phyloP scores from a whole-genome alignment of 2,329 filamentous ascomycete species.

The Cladosporium sp. region DNA sequence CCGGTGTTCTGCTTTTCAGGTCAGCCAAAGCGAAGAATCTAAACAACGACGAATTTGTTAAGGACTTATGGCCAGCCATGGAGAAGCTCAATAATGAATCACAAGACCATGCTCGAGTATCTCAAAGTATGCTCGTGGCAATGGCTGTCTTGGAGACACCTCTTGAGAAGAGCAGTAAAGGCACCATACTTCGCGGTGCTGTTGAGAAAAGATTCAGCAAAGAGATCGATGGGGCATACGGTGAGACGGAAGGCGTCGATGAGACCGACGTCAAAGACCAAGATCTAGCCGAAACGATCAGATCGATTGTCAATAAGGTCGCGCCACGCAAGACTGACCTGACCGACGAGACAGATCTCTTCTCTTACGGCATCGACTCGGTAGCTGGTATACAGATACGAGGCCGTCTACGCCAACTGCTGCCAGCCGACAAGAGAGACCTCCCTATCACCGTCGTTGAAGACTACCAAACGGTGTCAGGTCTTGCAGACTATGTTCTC shows the following conservation, averaged over 20 bases:
- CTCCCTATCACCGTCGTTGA: conserved; percentile 58
- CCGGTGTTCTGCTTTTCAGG: conserved; percentile 55
- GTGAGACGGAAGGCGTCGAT: conserved; percentile 18
- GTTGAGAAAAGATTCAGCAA: conserved; percentile 49
- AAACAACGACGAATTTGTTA: conserved; percentile 38
- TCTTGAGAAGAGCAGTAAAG: conserved; percentile 61
- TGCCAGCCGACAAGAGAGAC: conserved; percentile 30
- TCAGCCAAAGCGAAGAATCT: conserved; percentile 24
- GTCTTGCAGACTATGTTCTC: conserved; percentile 36
- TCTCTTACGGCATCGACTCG: conserved; percentile 58
- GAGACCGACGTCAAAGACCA: conserved; percentile 27
- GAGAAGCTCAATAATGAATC: conserved; percentile 46
- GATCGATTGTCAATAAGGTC: conserved; percentile 20
- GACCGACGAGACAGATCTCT: conserved; percentile 48
- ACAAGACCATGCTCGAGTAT: conserved; percentile 50
- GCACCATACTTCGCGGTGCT: conserved; percentile 51
- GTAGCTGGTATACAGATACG: conserved; percentile 53
- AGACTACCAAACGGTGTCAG: conserved; percentile 52
- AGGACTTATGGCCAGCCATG: conserved; percentile 41
- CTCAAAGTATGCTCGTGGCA: conserved; percentile 48
- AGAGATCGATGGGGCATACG: conserved; percentile 47
- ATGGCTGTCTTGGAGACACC: conserved; percentile 34
- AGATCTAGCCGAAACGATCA: conserved; percentile 32
- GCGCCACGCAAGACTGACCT: conserved; percentile 17
- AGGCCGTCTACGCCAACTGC: conserved; percentile 32